Conservation (phyloP, 306 rosid species). For the Vigna reflexopilosa region DNA sequence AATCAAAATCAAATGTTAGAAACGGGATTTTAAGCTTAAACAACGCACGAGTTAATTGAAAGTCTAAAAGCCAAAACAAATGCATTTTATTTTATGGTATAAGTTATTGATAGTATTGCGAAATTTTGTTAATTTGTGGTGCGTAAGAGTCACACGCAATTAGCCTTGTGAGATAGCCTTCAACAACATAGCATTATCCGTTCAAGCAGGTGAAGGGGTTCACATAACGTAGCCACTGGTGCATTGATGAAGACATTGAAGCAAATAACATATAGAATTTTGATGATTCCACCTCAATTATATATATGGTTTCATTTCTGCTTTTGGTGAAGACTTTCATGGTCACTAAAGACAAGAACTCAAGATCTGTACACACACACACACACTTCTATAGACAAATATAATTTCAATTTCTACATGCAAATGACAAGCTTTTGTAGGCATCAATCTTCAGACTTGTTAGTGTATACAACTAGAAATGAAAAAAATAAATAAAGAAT, state of each 20-base stretch:
- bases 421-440: not conserved
- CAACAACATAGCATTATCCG: no score
- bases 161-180: not conserved
- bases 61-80: no score
- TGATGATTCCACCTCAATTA: not conserved
- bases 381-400: constrained; percentile 4
- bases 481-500: not conserved
- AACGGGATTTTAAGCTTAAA: no score
- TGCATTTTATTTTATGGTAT: no score
- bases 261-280: no score
- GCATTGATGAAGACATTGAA: not conserved
- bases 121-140: no score
- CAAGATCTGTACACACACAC: not conserved
- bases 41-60: no score
- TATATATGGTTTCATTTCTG: not conserved
- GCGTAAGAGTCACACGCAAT: no score
- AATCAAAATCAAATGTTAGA: no score
- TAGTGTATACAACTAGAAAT: not conserved
- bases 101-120: not conserved
- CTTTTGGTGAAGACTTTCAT: not conserved
- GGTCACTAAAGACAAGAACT: not conserved
- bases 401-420: not conserved
- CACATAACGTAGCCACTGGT: not conserved
- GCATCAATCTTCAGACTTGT: not conserved
- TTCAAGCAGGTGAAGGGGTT: not conserved